Conservation (phyloP, 148 eudicot genomes). For the Rheum nobile region DNA sequence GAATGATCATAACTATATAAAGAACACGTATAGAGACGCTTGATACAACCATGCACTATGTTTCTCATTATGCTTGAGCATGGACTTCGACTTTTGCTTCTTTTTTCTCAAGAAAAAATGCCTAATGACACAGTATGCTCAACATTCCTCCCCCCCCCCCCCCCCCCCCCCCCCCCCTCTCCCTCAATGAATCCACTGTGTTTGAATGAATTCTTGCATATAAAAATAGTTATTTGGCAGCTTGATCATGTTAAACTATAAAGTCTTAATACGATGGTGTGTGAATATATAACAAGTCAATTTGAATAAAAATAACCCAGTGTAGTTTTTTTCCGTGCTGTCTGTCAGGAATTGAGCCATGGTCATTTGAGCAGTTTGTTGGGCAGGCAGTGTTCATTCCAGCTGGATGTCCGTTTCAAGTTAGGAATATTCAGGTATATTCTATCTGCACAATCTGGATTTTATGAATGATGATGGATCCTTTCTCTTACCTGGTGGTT, state of each 20-base stretch:
- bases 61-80: background rate
- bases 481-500: too few species aligned
- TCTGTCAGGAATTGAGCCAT: constrained; percentile 73
- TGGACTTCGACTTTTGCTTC: background rate
- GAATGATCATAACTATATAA: background rate
- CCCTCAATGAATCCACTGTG: background rate
- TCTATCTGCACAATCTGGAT: background rate
- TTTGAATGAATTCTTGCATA: background rate
- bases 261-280: background rate
- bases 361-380: constrained; percentile 83
- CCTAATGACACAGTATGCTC: background rate
- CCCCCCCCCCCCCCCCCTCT: background rate
- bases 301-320: background rate
- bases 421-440: constrained; percentile 80
- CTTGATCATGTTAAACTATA: background rate
- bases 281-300: background rate
- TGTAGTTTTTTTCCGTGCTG: constrained; percentile 1
- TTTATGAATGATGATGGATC: background rate
- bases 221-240: background rate
- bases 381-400: constrained; percentile 93
- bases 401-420: constrained; percentile 96
- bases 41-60: background rate
- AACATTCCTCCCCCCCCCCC: background rate
- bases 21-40: background rate
- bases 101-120: background rate